A percentile compares a stretch with the other conserved stretches of the same genome.
These are phyloP conservation scores for Centella asiatica DNA, from an alignment of 129 eudicot species.

Conservation along the genomic window DNA sequence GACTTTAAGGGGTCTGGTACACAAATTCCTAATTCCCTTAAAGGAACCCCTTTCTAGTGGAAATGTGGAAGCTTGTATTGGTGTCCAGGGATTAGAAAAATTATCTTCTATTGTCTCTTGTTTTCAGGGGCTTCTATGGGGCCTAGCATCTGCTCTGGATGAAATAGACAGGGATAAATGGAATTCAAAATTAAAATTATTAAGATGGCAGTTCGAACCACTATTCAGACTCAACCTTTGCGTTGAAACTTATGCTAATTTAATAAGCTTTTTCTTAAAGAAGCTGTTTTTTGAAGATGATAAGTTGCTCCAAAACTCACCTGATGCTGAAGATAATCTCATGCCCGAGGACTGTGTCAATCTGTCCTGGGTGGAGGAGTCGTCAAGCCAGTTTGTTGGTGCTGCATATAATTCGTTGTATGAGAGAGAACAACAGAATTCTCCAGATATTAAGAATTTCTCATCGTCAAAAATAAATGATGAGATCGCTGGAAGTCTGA, in stretches of 20 bases:
- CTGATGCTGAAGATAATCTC: constrained; percentile 6
- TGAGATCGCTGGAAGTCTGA: neutral
- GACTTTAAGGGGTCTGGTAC: constrained; percentile 34
- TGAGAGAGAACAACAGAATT: constrained; percentile 3
- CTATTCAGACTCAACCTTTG: constrained; percentile 35
- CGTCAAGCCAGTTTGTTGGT: neutral
- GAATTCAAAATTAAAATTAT: constrained; percentile 26
- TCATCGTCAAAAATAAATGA: constrained; percentile 7
- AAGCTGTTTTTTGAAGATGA: constrained; percentile 42
- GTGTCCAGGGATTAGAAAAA: constrained; percentile 24
- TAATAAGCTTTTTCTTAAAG: constrained; percentile 25
- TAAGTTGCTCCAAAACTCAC: constrained; percentile 3
- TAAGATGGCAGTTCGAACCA: constrained; percentile 30
- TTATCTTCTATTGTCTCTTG: constrained; percentile 45
- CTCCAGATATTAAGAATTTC: neutral
- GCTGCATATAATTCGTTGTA: neutral
- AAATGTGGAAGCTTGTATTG: constrained; percentile 2
- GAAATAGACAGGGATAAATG: constrained; percentile 17
- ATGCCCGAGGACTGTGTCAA: constrained; percentile 7
- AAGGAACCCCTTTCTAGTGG: constrained; percentile 20
- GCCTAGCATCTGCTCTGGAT: constrained; percentile 55
- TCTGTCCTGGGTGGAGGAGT: constrained; percentile 1
- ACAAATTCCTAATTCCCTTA: constrained; percentile 5
- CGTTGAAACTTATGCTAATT: constrained; percentile 33
- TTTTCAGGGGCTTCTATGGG: constrained; percentile 70